phyloP scores from a whole-genome alignment of 306 rosid species.

The Pyrus pyrifolia region DNA sequence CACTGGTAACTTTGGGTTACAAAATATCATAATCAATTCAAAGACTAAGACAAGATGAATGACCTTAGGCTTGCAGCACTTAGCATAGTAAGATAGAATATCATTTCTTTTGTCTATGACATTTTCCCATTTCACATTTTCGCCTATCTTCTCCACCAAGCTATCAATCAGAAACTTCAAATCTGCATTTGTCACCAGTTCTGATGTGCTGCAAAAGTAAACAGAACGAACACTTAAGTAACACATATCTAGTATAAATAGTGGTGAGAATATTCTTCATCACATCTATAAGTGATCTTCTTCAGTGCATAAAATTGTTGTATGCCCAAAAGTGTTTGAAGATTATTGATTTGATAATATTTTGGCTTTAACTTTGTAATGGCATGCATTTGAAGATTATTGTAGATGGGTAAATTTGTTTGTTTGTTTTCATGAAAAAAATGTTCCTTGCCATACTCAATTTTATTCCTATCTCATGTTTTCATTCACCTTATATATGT shows the following conservation, averaged over 20 bases:
- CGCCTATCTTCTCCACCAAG: slow-evolving; percentile 46
- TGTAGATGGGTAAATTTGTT: too few species aligned
- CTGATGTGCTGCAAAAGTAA: slow-evolving; percentile 44
- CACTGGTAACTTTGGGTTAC: slow-evolving; percentile 4
- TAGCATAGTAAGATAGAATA: slow-evolving; percentile 55
- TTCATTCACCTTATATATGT: too few species aligned
- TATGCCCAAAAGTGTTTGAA: too few species aligned
- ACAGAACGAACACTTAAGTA: slow-evolving; percentile 17
- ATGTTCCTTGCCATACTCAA: too few species aligned
- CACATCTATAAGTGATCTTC: too few species aligned
- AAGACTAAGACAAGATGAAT: background rate
- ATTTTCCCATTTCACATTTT: slow-evolving; percentile 60
- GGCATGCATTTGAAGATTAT: too few species aligned
- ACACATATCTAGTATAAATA: background rate
- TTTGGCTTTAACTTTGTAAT: too few species aligned
- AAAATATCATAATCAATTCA: background rate
- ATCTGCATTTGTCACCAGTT: slow-evolving; percentile 28
- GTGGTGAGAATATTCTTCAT: too few species aligned
- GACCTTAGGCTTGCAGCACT: slow-evolving; percentile 87
- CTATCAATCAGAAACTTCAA: slow-evolving; percentile 54
- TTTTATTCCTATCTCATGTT: too few species aligned
- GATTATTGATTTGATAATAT: too few species aligned
- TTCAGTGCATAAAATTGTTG: too few species aligned
- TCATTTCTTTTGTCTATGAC: slow-evolving; percentile 63
- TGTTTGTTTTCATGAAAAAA: too few species aligned